A percentile compares a stretch with the other conserved stretches of the same genome.
These are phyloP conservation scores for Simplicillium aogashimaense DNA, from an alignment of 2,329 filamentous ascomycete species.

Conservation along the genomic window DNA sequence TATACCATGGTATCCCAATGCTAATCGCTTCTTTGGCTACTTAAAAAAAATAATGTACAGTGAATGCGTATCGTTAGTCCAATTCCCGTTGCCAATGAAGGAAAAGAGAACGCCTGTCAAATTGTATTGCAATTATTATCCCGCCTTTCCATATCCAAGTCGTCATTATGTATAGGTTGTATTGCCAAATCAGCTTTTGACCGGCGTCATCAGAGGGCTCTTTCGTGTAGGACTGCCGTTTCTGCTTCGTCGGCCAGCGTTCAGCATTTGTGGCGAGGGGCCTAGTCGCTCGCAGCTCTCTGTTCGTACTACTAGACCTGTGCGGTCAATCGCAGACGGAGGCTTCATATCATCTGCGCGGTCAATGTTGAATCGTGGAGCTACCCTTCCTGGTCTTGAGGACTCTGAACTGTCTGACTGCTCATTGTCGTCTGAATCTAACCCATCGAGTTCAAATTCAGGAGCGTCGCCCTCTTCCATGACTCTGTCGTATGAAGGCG, in stretches of 20 bases:
- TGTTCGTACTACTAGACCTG: constrained; percentile 68
- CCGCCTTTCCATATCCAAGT: background rate
- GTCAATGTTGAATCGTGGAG: constrained; percentile 48
- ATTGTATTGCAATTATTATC: too few relatives aligned
- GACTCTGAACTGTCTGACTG: constrained; percentile 52
- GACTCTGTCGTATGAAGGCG: constrained; percentile 67
- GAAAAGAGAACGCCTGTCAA: too few relatives aligned
- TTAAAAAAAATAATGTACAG: too few relatives aligned
- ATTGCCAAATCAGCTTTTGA: background rate
- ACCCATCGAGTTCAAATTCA: constrained; percentile 69
- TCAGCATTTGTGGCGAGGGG: constrained; percentile 42
- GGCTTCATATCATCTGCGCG: constrained; percentile 37
- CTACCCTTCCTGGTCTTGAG: constrained; percentile 48
- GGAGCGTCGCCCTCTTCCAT: constrained; percentile 67
- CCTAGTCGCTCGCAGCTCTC: constrained; percentile 76
- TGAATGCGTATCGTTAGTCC: too few relatives aligned
- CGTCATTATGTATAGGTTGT: background rate
- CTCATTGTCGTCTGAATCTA: constrained; percentile 55
- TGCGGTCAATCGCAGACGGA: constrained; percentile 47
- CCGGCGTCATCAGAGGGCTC: constrained; percentile 44
- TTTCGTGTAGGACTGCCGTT: constrained; percentile 46
- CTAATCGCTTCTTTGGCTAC: too few relatives aligned
- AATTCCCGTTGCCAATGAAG: too few relatives aligned
- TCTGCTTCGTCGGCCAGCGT: constrained; percentile 46
- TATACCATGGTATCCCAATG: too few relatives aligned